Conservation (phyloP, 2,329 filamentous ascomycete species). For the Xylaria sp. region DNA sequence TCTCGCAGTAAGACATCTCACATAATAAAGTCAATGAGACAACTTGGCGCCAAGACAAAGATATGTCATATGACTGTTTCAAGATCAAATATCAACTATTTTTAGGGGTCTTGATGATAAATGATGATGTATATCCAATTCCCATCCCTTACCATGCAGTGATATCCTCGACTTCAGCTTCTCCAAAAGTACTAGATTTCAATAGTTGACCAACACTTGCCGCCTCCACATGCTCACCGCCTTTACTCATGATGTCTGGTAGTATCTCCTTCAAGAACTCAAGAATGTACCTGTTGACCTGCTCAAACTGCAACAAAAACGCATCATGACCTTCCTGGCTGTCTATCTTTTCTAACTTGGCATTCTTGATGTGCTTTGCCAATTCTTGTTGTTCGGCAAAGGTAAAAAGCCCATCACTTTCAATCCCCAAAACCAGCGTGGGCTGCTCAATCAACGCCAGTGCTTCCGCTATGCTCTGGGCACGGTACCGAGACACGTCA, state of each 20-base stretch:
- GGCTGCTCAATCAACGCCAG: slow-evolving; percentile 86
- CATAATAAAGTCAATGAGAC: too few relatives aligned
- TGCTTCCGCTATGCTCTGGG: slow-evolving; percentile 72
- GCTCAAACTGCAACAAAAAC: slow-evolving; percentile 94
- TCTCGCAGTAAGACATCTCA: too few relatives aligned
- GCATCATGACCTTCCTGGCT: slow-evolving; percentile 96
- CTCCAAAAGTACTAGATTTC: slow-evolving; percentile 91
- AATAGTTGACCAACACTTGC: slow-evolving; percentile 66
- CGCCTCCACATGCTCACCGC: slow-evolving; percentile 53
- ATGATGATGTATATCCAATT: neutral
- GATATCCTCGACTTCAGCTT: slow-evolving; percentile 95
- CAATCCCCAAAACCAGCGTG: slow-evolving; percentile 88
- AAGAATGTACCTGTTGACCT: slow-evolving; percentile 88
- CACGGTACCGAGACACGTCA: slow-evolving; percentile 82
- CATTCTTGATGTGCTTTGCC: slow-evolving; percentile 78
- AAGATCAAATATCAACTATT: too few relatives aligned
- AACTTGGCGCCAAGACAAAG: too few relatives aligned
- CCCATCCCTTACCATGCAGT: slow-evolving; percentile 79
- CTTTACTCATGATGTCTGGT: slow-evolving; percentile 82
- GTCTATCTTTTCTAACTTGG: slow-evolving; percentile 83
- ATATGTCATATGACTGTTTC: too few relatives aligned
- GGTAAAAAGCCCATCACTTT: slow-evolving; percentile 94
- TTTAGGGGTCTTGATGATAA: neutral
- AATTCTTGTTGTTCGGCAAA: slow-evolving; percentile 96
- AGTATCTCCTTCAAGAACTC: slow-evolving; percentile 82